These are phyloP conservation scores for Cladochytrium tenue DNA, from an alignment of 371 early-diverging fungal genomes.

Conservation along the genomic window DNA sequence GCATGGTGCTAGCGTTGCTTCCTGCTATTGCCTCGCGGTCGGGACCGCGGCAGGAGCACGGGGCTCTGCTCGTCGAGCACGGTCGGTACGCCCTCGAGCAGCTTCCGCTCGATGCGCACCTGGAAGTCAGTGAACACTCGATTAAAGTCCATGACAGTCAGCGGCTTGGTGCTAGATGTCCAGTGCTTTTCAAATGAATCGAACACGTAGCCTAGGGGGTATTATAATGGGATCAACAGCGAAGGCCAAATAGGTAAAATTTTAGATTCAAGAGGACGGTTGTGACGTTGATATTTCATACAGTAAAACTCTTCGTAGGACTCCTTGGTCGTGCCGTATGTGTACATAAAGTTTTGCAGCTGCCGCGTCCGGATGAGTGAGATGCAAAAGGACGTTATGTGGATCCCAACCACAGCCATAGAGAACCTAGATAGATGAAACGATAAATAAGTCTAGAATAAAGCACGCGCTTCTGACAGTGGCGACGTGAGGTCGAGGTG, in stretches of 20 bases:
- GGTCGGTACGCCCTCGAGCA: conserved; percentile 16
- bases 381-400: conserved; percentile 71
- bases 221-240: neutral
- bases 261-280: neutral
- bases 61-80: neutral
- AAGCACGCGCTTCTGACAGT: neutral
- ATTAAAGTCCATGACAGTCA: conserved; percentile 78
- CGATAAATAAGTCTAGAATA: conserved; percentile 4
- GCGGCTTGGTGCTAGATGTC: conserved; percentile 56
- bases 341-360: conserved; percentile 66
- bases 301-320: conserved; percentile 73
- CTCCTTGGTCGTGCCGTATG: conserved; percentile 55
- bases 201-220: conserved; percentile 62
- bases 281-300: no score
- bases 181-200: conserved; percentile 69
- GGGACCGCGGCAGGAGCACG: no score
- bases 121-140: conserved; percentile 65
- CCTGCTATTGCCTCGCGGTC: no score
- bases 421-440: conserved; percentile 59
- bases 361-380: conserved; percentile 64
- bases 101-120: conserved; percentile 41
- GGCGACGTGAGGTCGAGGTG: neutral
- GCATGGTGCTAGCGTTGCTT: no score
- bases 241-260: neutral
- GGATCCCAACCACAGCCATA: conserved; percentile 82